Evolutionary conservation across 176 grass and related monocot species (phyloP).

Genomic region (Rhynchospora pubera): DNA sequence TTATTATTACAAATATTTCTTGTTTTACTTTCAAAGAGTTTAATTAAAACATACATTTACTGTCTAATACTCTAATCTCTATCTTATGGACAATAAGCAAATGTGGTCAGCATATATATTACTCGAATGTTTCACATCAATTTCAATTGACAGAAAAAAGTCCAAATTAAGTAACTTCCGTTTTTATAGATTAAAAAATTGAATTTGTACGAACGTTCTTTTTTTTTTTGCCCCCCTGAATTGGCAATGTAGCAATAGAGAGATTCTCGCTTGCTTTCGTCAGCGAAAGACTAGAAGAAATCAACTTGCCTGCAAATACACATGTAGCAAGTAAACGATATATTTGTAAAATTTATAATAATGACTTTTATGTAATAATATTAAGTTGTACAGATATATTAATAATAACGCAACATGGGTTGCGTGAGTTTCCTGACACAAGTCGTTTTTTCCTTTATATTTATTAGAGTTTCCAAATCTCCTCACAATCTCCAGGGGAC

Average conservation of each 20-base stretch:
- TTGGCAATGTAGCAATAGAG: neutral
- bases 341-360: neutral
- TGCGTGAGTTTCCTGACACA: conserved; percentile 58
- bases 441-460: conserved; percentile 26
- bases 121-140: no score
- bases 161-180: no score
- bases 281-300: neutral
- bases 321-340: conserved; percentile 10
- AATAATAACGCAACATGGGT: conserved; percentile 46
- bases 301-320: neutral
- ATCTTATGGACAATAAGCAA: no score
- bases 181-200: no score
- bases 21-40: no score
- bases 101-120: no score
- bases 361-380: neutral
- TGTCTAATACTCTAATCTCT: no score
- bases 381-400: conserved; percentile 28
- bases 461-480: conserved; percentile 31
- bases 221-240: no score
- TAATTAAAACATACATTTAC: no score
- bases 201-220: no score
- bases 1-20: no score
- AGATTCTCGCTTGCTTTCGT: conserved; percentile 13
- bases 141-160: no score
- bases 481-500: conserved; percentile 31